A percentile compares a stretch with the other conserved stretches of the same genome.
These are phyloP conservation scores for Euphorbia lathyris DNA, from an alignment of 345 rosid species.

Conservation along the genomic window DNA sequence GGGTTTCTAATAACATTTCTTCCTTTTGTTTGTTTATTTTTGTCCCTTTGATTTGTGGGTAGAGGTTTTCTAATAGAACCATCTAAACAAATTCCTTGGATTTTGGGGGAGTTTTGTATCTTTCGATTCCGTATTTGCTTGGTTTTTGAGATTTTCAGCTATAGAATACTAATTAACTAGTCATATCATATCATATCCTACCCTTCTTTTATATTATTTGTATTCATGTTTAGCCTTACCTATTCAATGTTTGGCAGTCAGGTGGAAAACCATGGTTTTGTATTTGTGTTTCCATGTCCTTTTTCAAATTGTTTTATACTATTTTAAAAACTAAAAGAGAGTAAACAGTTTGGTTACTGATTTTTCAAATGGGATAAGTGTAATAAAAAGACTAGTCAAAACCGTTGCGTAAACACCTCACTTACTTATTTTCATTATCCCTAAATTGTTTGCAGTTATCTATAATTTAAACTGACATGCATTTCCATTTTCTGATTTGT, in stretches of 20 bases:
- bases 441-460: slow-evolving; percentile 23
- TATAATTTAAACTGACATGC: slow-evolving; percentile 41
- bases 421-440: slow-evolving; percentile 24
- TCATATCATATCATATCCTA: background rate
- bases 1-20: slow-evolving; percentile 16
- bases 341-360: slow-evolving; percentile 14
- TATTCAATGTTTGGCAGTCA: slow-evolving; percentile 1
- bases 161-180: background rate
- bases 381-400: background rate
- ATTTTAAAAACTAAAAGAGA: slow-evolving; percentile 28
- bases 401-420: slow-evolving; percentile 23
- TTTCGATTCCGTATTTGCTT: slow-evolving; percentile 28
- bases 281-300: background rate
- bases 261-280: slow-evolving; percentile 5
- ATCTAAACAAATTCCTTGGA: slow-evolving; percentile 24
- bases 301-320: background rate
- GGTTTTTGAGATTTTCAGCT: slow-evolving; percentile 12
- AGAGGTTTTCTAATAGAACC: slow-evolving; percentile 34
- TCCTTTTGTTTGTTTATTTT: slow-evolving; percentile 8
- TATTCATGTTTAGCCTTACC: background rate
- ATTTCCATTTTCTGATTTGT: slow-evolving; percentile 24
- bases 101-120: slow-evolving; percentile 29
- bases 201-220: background rate
- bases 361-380: slow-evolving; percentile 32
- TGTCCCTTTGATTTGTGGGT: slow-evolving; percentile 26